A percentile compares a stretch with the other conserved stretches of the same genome.
These are phyloP conservation scores for Pelargonium nanum DNA, from an alignment of 345 rosid species.

Conservation along the genomic window DNA sequence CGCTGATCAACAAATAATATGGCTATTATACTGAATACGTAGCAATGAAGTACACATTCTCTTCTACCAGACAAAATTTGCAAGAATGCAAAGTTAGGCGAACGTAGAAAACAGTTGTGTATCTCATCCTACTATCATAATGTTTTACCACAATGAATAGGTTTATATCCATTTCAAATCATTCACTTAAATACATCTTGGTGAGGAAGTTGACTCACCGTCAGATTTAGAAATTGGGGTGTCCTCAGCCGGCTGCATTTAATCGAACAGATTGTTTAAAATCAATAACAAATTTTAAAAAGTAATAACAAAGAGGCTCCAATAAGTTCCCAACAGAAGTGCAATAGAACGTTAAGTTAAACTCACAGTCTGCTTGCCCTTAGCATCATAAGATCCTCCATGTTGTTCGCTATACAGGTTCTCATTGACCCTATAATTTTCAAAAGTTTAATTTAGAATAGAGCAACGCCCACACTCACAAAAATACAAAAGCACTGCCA, in stretches of 20 bases:
- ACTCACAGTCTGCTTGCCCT: conserved; percentile 34
- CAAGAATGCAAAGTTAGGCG: no score
- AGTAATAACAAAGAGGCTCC: conserved; percentile 2
- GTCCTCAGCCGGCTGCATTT: conserved; percentile 29
- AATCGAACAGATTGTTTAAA: conserved; percentile 4
- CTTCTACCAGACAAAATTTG: no score
- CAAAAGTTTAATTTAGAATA: conserved; percentile 7
- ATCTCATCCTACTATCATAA: neutral
- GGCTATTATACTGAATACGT: neutral
- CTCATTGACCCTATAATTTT: conserved; percentile 30
- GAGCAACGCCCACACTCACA: neutral
- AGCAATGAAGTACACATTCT: no score
- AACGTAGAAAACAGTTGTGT: no score
- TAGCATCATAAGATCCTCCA: conserved; percentile 16
- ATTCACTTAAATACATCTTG: neutral
- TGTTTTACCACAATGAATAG: no score
- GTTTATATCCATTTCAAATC: neutral
- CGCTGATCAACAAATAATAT: neutral
- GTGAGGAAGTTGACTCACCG: conserved; percentile 28
- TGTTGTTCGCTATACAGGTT: conserved; percentile 21
- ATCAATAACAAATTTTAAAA: neutral
- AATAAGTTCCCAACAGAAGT: neutral
- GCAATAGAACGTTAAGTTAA: conserved; percentile 1
- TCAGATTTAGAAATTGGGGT: conserved; percentile 18
- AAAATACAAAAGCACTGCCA: neutral